A percentile compares a stretch with the other conserved stretches of the same genome.
These are phyloP conservation scores for Onygena corvina DNA, from an alignment of 2,329 filamentous ascomycete genomes.

Conservation along the genomic window DNA sequence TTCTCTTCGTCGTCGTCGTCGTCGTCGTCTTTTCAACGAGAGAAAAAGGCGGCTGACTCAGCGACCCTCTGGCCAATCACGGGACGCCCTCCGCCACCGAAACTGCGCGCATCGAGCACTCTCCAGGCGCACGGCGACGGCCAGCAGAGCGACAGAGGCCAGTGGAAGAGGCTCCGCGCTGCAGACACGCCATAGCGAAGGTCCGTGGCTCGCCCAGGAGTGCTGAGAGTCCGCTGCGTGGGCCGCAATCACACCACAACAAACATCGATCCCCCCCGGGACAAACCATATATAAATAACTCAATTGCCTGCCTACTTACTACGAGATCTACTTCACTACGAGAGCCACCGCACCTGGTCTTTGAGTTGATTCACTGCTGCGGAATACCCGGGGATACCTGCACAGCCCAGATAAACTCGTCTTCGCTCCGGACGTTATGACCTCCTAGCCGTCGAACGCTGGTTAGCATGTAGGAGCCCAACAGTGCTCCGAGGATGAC, in stretches of 20 bases:
- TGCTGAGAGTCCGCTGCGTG: no score
- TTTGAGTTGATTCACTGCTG: neutral
- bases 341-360: neutral
- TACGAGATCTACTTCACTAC: no score
- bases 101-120: neutral
- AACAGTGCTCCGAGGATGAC: conserved; percentile 28
- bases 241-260: neutral
- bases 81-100: neutral
- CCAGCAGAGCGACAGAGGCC: no score
- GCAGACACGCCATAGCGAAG: no score
- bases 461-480: conserved; percentile 27
- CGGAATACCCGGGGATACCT: neutral
- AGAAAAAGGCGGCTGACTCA: neutral
- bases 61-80: neutral
- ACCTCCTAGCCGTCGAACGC: conserved; percentile 17
- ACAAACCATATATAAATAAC: conserved; percentile 1
- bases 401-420: neutral
- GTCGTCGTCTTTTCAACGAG: neutral
- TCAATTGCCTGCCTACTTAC: conserved; percentile 6
- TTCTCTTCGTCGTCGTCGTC: neutral
- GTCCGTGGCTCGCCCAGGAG: no score
- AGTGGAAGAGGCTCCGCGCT: no score
- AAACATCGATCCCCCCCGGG: neutral
- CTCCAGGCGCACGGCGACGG: neutral
- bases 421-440: neutral